Base-by-base conservation (phyloP, 192 early-diverging fungal species). In the Coemansia sp. region DNA sequence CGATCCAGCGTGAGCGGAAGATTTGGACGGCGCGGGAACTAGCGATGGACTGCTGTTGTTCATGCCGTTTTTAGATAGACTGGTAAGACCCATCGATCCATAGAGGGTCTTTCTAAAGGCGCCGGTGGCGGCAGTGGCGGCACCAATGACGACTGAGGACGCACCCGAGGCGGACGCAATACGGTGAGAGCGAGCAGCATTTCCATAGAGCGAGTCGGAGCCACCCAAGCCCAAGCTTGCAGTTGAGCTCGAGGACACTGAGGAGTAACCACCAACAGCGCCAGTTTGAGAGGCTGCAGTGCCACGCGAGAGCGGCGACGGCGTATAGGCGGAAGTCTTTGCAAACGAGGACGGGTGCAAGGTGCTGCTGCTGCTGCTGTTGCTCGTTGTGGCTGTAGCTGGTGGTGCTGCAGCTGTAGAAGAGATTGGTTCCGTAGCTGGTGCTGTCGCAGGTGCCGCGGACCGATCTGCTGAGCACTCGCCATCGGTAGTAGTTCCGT, bases 21-120 rank as follows among this genome's bases (percentile, higher is more conserved):
- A 63, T 63, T 63, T 59, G 35, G 57, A 19, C 32, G 57, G 17
- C 33, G 68, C 19, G 1, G 66, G 52, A 26, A 63, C 69, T 28
- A 77, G 69, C 6, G 80, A 71, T 14, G 71, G 69, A 67, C 70
- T 73, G 67, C 80, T 76, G 73, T 63, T 69, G 53, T 71, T 77
- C 59, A 69, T 64, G 10, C 75, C 74, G 30, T 64, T 69, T 28
- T 77, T 77, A 14, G 69, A 13, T 47, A 83, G 62, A 10, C 72
- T 73, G 21, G 49, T 58, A 13, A 78, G 70, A 5, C 71, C 80
- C 13, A 68, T 61, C 14, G 76, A 75, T 40, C 80, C 80, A 30
- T 83, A 83, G 28, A 83, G 70, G 0, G 80, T 83, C 68, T 83
- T 83, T 16, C 80, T 64, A 38, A 67, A 72, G 43, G 59, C 42